Conservation (phyloP, 768 basidiomycete genomes). For the Nidula microcarpa region DNA sequence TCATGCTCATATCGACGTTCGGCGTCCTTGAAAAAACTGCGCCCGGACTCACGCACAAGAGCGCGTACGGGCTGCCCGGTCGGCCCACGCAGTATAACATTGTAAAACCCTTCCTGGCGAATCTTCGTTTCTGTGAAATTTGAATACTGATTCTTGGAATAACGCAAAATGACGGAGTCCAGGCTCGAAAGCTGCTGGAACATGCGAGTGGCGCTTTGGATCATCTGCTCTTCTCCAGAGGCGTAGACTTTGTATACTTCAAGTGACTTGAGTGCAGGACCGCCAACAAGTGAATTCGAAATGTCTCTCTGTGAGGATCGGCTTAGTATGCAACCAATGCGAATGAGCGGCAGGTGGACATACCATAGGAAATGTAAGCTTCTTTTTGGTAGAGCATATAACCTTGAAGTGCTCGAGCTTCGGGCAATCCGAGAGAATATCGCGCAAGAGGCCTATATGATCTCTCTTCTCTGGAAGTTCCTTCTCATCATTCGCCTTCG, state of each 20-base stretch:
- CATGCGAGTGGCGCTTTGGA: slow-evolving; percentile 8
- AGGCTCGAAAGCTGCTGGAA: slow-evolving; percentile 11
- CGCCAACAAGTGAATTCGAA: too few species aligned
- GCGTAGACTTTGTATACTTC: slow-evolving; percentile 13
- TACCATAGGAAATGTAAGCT: slow-evolving; percentile 14
- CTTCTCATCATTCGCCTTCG: not conserved
- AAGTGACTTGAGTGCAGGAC: slow-evolving; percentile 7
- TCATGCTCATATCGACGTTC: slow-evolving; percentile 1
- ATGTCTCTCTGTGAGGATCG: too few species aligned
- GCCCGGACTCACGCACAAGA: slow-evolving; percentile 10
- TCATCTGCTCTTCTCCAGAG: slow-evolving; percentile 12
- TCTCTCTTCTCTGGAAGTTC: slow-evolving; percentile 8
- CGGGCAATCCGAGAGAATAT: slow-evolving; percentile 9
- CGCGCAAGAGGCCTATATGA: slow-evolving; percentile 14
- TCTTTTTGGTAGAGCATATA: slow-evolving; percentile 13
- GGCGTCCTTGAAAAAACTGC: slow-evolving; percentile 6
- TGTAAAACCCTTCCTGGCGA: slow-evolving; percentile 12
- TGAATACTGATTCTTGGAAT: slow-evolving; percentile 11
- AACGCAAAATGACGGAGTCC: slow-evolving; percentile 9
- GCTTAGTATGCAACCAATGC: not conserved
- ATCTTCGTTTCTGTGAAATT: slow-evolving; percentile 2
- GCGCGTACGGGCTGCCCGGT: slow-evolving; percentile 4
- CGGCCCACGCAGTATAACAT: slow-evolving; percentile 1
- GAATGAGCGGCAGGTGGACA: not conserved
- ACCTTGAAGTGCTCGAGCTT: slow-evolving; percentile 13